Conservation (phyloP, 176 grass and related monocot genomes). For the maize (Zea mays) region DNA sequence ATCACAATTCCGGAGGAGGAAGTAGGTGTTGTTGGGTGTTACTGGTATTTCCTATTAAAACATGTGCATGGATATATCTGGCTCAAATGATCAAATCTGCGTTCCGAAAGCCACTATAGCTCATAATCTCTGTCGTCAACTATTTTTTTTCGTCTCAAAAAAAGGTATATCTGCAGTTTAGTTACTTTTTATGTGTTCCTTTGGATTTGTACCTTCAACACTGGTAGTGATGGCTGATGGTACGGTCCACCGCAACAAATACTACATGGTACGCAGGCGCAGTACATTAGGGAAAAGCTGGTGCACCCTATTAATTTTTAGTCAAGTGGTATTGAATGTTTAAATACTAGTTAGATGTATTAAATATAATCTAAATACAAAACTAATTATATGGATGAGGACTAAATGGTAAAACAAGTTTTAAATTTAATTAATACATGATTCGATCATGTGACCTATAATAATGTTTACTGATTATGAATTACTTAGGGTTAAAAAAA, state of each 20-base stretch:
- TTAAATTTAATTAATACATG: background rate
- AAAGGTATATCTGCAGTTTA: background rate
- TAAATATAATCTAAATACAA: background rate
- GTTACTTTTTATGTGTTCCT: background rate
- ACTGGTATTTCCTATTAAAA: background rate
- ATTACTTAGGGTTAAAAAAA: too few relatives aligned
- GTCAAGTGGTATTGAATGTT: too few relatives aligned
- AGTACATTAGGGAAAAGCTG: background rate
- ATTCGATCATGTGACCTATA: too few relatives aligned
- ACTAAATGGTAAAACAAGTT: constrained; percentile 26
- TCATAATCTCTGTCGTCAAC: background rate
- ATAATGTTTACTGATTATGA: too few relatives aligned
- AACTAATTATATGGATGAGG: constrained; percentile 5
- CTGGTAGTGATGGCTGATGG: constrained; percentile 1
- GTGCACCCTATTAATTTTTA: too few relatives aligned
- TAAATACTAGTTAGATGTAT: too few relatives aligned
- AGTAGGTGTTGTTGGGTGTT: background rate
- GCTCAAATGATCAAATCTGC: background rate
- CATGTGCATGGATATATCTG: background rate
- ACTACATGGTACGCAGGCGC: background rate
- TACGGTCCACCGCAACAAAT: background rate
- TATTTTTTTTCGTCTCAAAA: background rate
- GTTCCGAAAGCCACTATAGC: background rate
- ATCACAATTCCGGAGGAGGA: constrained; percentile 1
- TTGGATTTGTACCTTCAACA: background rate